Base-by-base conservation (phyloP, 1,139 yeast species). In the Yamadazyma atlantica region DNA sequence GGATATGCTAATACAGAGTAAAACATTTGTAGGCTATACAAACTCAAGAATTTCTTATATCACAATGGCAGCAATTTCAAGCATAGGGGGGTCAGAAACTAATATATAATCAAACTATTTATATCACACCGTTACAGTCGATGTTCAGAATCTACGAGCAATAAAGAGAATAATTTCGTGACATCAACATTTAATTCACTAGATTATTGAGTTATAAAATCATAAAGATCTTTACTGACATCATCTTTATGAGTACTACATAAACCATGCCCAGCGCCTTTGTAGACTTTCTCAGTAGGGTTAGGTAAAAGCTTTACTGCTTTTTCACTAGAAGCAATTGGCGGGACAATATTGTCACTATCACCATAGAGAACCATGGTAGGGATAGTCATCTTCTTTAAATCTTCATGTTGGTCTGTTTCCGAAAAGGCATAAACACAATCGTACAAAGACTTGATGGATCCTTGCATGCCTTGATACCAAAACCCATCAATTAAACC, bases 401-500 rank as follows among this genome's bases (percentile, higher is more conserved):
- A 46, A 27, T 49, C 53, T 25, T 36, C 50, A 18, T 23, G 23
- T 26, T 40, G 45, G 31, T 49, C 51, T 12, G 52, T 48, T 29
- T 39, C 48, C 2, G 50, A 43, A 33, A 49, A 49, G 6, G 38
- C 54, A 7, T 29, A 34, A 13, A 49, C 42, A 39, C 53, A 46
- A 29, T 49, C 54, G 32, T 47, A 28, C 29, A 41, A 36, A 14
- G 51, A 45, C 33, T 47, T 49, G 29, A 47, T 47, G 4, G 49
- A 44, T 6, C 37, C 53, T 36, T 47, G 50, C 53, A 46, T 47
- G n/a, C 50, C 53, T 37, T 46, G 53, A 24, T 37, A 30, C 54
- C 53, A 49, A 32, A 47, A 49, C 18, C 43, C 33, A 23, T 48
- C 49, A 29, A 47, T 36, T 9, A 49, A 34, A 2, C 50, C 51